Evolutionary conservation across 208 protist genomes (phyloP).

Genomic region (Acanthamoeba castellanii): DNA sequence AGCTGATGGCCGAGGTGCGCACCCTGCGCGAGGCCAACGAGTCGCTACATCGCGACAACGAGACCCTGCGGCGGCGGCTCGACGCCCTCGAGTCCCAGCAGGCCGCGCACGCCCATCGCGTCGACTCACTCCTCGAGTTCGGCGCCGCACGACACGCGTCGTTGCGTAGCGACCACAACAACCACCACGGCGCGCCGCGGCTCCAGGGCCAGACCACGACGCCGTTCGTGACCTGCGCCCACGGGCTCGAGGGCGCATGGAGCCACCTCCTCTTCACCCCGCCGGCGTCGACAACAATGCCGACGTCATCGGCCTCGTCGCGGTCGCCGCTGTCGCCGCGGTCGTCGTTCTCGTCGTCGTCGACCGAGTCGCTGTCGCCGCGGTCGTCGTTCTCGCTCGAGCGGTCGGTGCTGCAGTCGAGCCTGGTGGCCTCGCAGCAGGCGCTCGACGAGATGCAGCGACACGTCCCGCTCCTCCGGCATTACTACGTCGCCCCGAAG

Average conservation of each 20-base stretch:
- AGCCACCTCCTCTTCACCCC: too few species aligned
- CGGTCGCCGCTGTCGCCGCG: neutral
- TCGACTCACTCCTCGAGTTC: neutral
- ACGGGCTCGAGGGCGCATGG: too few species aligned
- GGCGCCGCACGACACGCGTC: neutral
- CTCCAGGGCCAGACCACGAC: too few species aligned
- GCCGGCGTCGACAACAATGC: too few species aligned
- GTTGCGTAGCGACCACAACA: neutral
- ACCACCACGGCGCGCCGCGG: too few species aligned
- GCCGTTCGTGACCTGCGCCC: too few species aligned
- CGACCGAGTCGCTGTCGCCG: neutral
- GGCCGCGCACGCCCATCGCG: neutral
- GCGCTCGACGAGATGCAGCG: neutral
- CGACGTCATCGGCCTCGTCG: neutral
- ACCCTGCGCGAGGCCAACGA: neutral
- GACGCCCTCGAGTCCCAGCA: neutral
- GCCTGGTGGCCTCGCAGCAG: neutral
- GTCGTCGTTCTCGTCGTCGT: neutral
- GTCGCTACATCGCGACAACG: neutral
- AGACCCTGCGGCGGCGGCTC: neutral
- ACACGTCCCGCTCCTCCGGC: neutral
- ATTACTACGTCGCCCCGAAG: neutral
- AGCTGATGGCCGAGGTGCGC: neutral
- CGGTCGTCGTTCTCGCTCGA: neutral
- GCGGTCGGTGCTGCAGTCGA: neutral